Evolutionary conservation across 78 protist genomes (phyloP), one percentile per base, ranked within the genome.

Genomic region (Dictyostelium capitatum): DNA sequence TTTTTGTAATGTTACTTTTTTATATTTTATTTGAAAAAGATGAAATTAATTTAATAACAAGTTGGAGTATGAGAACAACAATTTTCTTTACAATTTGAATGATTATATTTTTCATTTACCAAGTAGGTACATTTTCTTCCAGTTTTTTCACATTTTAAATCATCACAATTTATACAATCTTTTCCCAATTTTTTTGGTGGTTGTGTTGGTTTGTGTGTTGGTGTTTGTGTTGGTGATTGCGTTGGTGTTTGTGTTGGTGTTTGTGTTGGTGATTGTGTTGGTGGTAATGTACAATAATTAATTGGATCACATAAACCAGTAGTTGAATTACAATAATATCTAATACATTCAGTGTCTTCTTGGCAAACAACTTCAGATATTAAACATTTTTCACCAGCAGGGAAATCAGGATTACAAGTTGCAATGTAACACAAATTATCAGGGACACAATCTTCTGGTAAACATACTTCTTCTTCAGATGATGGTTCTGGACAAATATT

Each of bases 41-140:
- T n/a, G n/a, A n/a, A n/a, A n/a, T n/a, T 57, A 25, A 25, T 64
- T 64, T 64, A 64, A 64, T 8, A 28, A 64, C 72, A 64, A 25
- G 72, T 28, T 64, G 72, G 72, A 2, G 72, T 64, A n/a, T 28
- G 41, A 8, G 72, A 64, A 64, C 72, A 64, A 64, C 72, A 28
- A 12, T 64, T 57, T 28, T 57, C 72, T 64, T n/a, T 25, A 64
- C 72, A 64, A 64, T 64, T 64, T 28, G 32, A 6, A 8, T 8
- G 14, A 25, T 64, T 6, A 5, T 25, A 64, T 64, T n/a, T 25
- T 64, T 64, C 72, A 64, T 64, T 64, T n/a, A 11, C 19, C 0
- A 64, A 12, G 41, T 64, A 64, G 12, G 32, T 30, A 64, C 72
- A 64, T 19, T 19, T 64, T 28, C 2, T 25, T 25, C 32, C 32